Conservation (phyloP, 2,329 filamentous ascomycete genomes). For the Fusarium sp. region DNA sequence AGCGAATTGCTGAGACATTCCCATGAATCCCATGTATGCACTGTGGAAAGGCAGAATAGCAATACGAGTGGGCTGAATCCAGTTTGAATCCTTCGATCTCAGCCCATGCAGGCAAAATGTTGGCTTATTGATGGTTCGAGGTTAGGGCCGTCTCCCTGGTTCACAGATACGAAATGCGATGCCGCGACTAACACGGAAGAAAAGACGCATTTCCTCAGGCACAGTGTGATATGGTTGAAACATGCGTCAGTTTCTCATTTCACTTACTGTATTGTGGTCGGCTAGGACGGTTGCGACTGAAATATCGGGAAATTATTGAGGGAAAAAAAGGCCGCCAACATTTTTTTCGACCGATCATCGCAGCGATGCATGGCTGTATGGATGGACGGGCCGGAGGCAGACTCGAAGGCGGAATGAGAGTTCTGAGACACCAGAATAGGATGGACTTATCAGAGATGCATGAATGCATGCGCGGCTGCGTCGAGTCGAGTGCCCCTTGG, state of each 20-base stretch:
- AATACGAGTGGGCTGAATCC: conserved; percentile 15
- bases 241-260: neutral
- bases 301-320: conserved; percentile 18
- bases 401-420: conserved; percentile 29
- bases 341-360: conserved; percentile 23
- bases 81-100: conserved; percentile 14
- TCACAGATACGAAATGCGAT: conserved; percentile 15
- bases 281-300: conserved; percentile 14
- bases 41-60: conserved; percentile 7
- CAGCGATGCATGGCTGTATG: conserved; percentile 7
- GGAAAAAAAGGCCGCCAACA: conserved; percentile 7
- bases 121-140: conserved; percentile 9
- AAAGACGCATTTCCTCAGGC: conserved; percentile 21
- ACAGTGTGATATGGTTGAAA: conserved; percentile 28
- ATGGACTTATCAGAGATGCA: neutral
- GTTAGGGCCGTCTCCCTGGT: conserved; percentile 11
- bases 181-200: conserved; percentile 21
- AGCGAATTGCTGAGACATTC: neutral
- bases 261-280: conserved; percentile 23
- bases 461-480: conserved; percentile 12
- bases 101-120: conserved; percentile 6
- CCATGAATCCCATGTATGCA: neutral
- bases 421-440: conserved; percentile 2
- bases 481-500: neutral
- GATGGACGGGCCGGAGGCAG: conserved; percentile 29